Conservation (phyloP, 768 basidiomycete genomes). For the Phanerodontia chrysosporium region DNA sequence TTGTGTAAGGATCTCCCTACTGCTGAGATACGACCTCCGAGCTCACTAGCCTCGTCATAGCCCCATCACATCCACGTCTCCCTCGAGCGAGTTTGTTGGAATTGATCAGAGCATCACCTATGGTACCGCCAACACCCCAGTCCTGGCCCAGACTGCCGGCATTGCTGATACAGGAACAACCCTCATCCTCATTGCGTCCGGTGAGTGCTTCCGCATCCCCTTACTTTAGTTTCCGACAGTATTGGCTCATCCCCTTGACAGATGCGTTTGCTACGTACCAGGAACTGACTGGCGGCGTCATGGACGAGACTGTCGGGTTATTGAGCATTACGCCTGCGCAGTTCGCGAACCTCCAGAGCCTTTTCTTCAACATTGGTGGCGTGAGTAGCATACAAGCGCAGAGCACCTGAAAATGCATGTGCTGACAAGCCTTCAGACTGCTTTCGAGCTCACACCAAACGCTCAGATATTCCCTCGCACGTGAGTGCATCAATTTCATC, state of each 20-base stretch:
- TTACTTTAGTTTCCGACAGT: conserved; percentile 18
- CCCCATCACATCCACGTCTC: conserved; percentile 12
- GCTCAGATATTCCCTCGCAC: conserved; percentile 37
- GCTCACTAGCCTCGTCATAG: too few species aligned
- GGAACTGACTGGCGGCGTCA: conserved; percentile 31
- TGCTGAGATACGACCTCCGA: too few species aligned
- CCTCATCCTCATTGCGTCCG: conserved; percentile 24
- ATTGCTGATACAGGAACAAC: conserved; percentile 32
- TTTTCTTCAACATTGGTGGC: conserved; percentile 20
- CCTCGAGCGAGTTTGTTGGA: conserved; percentile 10
- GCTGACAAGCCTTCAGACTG: conserved; percentile 18
- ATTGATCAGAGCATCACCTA: conserved; percentile 10
- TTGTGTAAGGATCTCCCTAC: conserved; percentile 4
- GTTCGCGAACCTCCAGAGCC: conserved; percentile 18
- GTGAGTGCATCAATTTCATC: neutral
- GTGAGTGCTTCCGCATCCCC: conserved; percentile 11
- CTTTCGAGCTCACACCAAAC: conserved; percentile 37
- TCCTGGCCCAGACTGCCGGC: conserved; percentile 18
- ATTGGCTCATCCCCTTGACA: conserved; percentile 12
- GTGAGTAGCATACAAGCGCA: neutral
- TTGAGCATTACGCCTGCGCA: conserved; percentile 16
- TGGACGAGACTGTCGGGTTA: conserved; percentile 17
- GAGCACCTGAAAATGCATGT: neutral
- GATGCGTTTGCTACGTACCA: conserved; percentile 52
- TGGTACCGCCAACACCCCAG: conserved; percentile 12